Evolutionary conservation across 179 eudicot genomes (phyloP), one percentile per base, ranked within the genome.

Genomic region (Actinidia polygama): DNA sequence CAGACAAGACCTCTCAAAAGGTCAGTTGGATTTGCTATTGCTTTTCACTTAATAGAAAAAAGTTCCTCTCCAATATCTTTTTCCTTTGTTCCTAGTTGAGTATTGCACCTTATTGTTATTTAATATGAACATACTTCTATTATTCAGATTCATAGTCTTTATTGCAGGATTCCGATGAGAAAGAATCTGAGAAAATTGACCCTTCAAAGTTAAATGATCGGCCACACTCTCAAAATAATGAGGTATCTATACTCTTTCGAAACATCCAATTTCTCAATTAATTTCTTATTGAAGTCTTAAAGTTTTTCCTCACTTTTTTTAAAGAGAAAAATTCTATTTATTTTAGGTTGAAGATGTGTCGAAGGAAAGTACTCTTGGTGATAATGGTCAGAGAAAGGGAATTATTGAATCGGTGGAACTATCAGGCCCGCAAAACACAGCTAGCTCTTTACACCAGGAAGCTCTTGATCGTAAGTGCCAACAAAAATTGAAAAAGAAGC

Each of bases 401-500:
- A 68, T 24, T 75, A 57, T 23, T 5, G 62, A 36, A 77, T 79
- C 66, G 14, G 61, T 23, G 59, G 71, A 53, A 49, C 58, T 47
- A 49, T 70, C 78, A 14, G 40, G 57, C 82, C 64, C 62, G 24
- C 61, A 62, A 77, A 50, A 75, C 44, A n/a, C 84, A 51, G n/a
- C 26, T 57, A 61, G 67, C 50, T 69, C 57, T 6, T 19, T 30
- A 51, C 44, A 19, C 50, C 67, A 50, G 49, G 81, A 15, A 79
- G 57, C 81, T 68, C 53, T 47, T 82, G 84, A 72, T 53, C 44
- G 5, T 24, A 78, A 74, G 47, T 21, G 71, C 51, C 82, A 61
- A 23, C 83, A 44, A 81, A 88, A 75, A 80, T 72, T 61, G 74
- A 91, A 86, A 73, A 90, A 77, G 78, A 87, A 82, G 81, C 82